A percentile compares a stretch with the other conserved stretches of the same genome.
phyloP scores from a whole-genome alignment of 331 rosid genomes.

The Stylosanthes scabra region DNA sequence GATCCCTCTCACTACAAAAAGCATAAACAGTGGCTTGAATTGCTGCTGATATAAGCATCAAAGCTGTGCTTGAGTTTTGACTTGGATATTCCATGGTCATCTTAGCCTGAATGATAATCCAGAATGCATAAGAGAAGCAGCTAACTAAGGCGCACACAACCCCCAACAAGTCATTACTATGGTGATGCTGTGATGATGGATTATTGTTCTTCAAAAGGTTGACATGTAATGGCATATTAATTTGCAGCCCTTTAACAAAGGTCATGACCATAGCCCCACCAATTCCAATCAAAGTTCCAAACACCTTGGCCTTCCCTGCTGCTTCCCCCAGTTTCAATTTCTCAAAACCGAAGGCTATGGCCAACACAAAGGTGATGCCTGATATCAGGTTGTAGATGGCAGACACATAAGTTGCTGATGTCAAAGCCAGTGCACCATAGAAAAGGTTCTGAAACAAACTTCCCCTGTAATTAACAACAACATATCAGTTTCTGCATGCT shows the following conservation, averaged over 20 bases:
- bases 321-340: conserved; percentile 46
- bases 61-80: conserved; percentile 53
- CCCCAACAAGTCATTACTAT: conserved; percentile 33
- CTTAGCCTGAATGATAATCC: conserved; percentile 63
- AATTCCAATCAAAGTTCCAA: conserved; percentile 71
- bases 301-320: conserved; percentile 69
- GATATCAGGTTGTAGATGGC: conserved; percentile 68
- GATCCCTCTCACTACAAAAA: conserved; percentile 51
- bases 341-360: conserved; percentile 61
- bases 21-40: conserved; percentile 51
- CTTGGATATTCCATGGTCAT: conserved; percentile 56
- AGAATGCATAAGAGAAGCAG: conserved; percentile 48
- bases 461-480: conserved; percentile 49
- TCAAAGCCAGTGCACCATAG: conserved; percentile 54
- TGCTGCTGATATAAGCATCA: conserved; percentile 55
- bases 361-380: conserved; percentile 62
- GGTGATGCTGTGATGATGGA: conserved; percentile 1
- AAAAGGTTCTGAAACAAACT: conserved; percentile 62
- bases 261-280: conserved; percentile 85
- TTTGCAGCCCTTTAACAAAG: conserved; percentile 50
- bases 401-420: conserved; percentile 64
- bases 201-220: conserved; percentile 36
- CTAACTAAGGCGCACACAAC: conserved; percentile 47
- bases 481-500: too few relatives aligned
- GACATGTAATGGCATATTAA: conserved; percentile 52